Percentiles rank a stretch among this genome's conserved stretches.
Evolutionary conservation across 257 asterid species (phyloP).

Genomic region (Knoxia roxburghii): DNA sequence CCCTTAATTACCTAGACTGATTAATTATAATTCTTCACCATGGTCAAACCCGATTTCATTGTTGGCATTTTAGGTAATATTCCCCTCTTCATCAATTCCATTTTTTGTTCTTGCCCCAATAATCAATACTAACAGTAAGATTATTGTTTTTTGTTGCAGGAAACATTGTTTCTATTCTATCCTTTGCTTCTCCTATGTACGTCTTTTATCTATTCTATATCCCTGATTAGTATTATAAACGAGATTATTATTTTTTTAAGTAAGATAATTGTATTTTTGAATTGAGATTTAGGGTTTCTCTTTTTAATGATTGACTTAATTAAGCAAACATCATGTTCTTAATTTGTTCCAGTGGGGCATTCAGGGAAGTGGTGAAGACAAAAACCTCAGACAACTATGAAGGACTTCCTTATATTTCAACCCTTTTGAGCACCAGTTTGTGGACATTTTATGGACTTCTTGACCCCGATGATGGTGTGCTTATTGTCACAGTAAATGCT

Average conservation of each 20-base stretch:
- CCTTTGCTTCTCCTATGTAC: conserved; percentile 27
- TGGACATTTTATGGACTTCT: conserved; percentile 41
- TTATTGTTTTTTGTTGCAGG: conserved; percentile 4
- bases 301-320: too few relatives aligned
- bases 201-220: neutral
- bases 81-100: neutral
- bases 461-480: conserved; percentile 36
- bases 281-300: neutral
- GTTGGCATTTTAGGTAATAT: conserved; percentile 11
- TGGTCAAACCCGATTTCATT: conserved; percentile 17
- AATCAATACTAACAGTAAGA: neutral
- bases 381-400: conserved; percentile 21
- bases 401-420: conserved; percentile 22
- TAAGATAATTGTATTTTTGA: too few relatives aligned
- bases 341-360: conserved; percentile 13
- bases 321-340: too few relatives aligned
- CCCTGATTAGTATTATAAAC: too few relatives aligned
- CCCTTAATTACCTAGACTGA: neutral
- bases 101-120: neutral
- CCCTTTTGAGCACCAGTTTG: conserved; percentile 18
- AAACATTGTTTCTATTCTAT: conserved; percentile 18
- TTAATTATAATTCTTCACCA: neutral
- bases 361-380: conserved; percentile 16
- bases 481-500: conserved; percentile 34
- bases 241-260: too few relatives aligned